Base-by-base conservation (phyloP, 129 eudicot species). In the Ambrosia artemisiifolia region DNA sequence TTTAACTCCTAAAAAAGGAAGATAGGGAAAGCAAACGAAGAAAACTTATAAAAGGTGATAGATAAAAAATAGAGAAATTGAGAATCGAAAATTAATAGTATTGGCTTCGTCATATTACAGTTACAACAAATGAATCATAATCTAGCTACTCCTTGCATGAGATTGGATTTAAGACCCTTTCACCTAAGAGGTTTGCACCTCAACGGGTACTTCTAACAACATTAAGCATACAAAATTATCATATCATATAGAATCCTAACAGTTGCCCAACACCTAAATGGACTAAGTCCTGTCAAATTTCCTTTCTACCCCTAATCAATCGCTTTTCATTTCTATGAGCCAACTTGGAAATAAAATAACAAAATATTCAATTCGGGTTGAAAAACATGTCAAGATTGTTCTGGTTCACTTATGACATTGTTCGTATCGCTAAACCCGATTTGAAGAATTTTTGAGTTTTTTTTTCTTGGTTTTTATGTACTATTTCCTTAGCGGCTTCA, bases 231-330 rank as follows among this genome's bases (percentile, higher is more conserved):
- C 72, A 81, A 83, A 74, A 87, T 81, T 75, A 67, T 51, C 77
- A 73, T 75, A 67, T 51, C 77, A 73, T 78, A 70, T 80, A 76
- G 88, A 87, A 84, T 84, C 92, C 51, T 83, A 79, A 82, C 92
- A 87, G 92, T 81, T 64, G 78, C 88, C 81, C 82, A 83, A 64
- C 55, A 44, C 75, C 81, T 34, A 59, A 69, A 77, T 77, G 81
- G 76, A 70, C 30, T 24, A 1, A 1, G 28, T 36, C 82, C 76
- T 65, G 40, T 72, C 69, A 57, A 72, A 57, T 66, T 40, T 49
- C 83, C 70, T 20, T 56, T 73, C 33, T 56, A 72, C 81, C 84
- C 79, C n/a, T 72, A 42, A 65, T 75, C 73, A 20, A 59, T 76
- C 57, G 67, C 14, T 38, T 82, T 53, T 74, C 47, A 40, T 17